phyloP scores from a whole-genome alignment of 2,329 filamentous ascomycete species.

The Verruconis gallopava region DNA sequence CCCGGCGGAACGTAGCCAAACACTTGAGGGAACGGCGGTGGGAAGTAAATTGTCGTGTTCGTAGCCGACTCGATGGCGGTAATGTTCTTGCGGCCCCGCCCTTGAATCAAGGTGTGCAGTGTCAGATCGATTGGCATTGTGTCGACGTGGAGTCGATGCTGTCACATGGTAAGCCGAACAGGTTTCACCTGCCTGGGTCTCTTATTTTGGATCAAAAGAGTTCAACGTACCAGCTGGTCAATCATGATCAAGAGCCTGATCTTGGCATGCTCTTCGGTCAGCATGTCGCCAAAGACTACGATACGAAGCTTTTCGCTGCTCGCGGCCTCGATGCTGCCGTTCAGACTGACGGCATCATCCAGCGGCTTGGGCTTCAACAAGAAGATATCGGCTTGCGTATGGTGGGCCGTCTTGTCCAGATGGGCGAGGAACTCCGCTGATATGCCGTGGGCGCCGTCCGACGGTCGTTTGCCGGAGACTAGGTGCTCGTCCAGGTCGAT shows the following conservation, averaged over 20 bases:
- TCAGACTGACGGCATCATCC: conserved; percentile 62
- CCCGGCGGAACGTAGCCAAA: conserved; percentile 81
- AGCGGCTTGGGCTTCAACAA: conserved; percentile 80
- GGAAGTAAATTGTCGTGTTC: conserved; percentile 95
- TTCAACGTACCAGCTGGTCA: conserved; percentile 63
- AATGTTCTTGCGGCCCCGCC: conserved; percentile 90
- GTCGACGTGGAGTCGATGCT: conserved; percentile 66
- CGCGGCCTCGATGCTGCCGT: conserved; percentile 66
- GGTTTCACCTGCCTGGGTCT: no score
- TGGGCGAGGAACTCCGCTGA: conserved; percentile 68
- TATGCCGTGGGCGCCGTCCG: conserved; percentile 44
- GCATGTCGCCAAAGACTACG: conserved; percentile 86
- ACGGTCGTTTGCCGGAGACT: conserved; percentile 57
- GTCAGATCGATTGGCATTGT: conserved; percentile 71
- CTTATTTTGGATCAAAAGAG: conserved; percentile 7
- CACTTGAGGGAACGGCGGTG: conserved; percentile 80
- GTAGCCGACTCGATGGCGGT: conserved; percentile 94
- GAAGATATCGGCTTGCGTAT: conserved; percentile 93
- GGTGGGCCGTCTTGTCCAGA: conserved; percentile 73
- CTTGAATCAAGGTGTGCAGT: conserved; percentile 83
- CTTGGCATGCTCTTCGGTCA: conserved; percentile 94
- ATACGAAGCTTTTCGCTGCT: conserved; percentile 82
- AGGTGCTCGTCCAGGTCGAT: conserved; percentile 89
- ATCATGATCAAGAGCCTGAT: conserved; percentile 94
- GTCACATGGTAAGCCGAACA: conserved; percentile 22